Evolutionary conservation across 352 stramenopile genomes (phyloP).

Genomic region (Thraustochytrium striatum): DNA sequence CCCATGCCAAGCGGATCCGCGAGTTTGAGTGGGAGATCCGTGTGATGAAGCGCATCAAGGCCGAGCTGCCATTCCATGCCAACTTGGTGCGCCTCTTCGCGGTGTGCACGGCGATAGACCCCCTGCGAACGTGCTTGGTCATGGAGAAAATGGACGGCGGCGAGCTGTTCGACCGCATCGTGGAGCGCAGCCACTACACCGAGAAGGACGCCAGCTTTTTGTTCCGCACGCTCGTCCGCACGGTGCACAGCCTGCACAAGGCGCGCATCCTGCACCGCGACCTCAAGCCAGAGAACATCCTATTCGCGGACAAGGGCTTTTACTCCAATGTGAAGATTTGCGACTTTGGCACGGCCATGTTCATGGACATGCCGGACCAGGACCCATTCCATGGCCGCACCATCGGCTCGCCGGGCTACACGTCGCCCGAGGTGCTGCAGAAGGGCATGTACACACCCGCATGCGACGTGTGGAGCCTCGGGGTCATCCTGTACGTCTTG

Average conservation of each 20-base stretch:
- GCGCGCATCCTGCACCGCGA: constrained; percentile 35
- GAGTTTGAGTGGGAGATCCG: constrained; percentile 41
- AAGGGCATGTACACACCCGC: constrained; percentile 73
- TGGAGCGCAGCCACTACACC: constrained; percentile 56
- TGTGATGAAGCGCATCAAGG: constrained; percentile 19
- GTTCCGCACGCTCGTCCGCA: constrained; percentile 23
- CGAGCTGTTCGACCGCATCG: constrained; percentile 93
- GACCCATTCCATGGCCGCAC: constrained; percentile 27
- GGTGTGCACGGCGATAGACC: constrained; percentile 21
- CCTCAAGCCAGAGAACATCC: constrained; percentile 43
- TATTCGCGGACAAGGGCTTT: constrained; percentile 12
- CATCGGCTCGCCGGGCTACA: constrained; percentile 36
- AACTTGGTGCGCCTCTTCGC: constrained; percentile 39
- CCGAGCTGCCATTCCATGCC: constrained; percentile 13
- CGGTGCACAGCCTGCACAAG: constrained; percentile 22
- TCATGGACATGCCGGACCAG: constrained; percentile 34
- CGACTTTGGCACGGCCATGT: constrained; percentile 36
- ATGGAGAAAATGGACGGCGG: constrained; percentile 63
- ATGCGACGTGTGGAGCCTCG: constrained; percentile 56
- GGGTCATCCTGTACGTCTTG: constrained; percentile 57
- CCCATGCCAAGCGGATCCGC: not conserved
- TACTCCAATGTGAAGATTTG: constrained; percentile 40
- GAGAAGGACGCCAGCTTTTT: constrained; percentile 42
- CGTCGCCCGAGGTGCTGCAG: constrained; percentile 78
- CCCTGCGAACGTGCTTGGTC: constrained; percentile 31